Conservation (phyloP, 1,284 basidiomycete genomes). For the Papiliotrema laurentii region DNA sequence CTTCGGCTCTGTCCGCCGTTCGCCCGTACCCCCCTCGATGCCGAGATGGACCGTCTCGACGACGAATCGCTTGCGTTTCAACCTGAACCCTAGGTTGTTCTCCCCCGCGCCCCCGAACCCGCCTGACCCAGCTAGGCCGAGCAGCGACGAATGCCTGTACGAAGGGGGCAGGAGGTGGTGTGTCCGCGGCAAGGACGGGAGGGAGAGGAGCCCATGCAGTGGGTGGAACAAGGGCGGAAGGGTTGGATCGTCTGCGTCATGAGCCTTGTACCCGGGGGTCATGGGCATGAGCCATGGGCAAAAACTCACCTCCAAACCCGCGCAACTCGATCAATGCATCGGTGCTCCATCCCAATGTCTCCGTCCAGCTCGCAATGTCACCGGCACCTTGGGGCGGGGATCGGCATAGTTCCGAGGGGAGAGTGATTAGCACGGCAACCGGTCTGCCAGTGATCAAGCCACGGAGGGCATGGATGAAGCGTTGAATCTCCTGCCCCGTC, state of each 20-base stretch:
- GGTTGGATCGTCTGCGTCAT: conserved; percentile 32
- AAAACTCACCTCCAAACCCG: conserved; percentile 68
- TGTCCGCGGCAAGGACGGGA: conserved; percentile 67
- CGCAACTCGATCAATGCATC: conserved; percentile 70
- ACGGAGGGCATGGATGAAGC: conserved; percentile 65
- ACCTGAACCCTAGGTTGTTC: conserved; percentile 93
- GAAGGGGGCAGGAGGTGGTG: conserved; percentile 66
- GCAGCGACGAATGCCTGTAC: conserved; percentile 53
- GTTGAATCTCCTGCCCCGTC: conserved; percentile 58
- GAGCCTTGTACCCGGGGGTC: not conserved
- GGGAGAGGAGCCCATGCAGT: conserved; percentile 74
- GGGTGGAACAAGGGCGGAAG: conserved; percentile 63
- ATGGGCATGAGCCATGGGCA: not conserved
- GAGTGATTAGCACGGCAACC: conserved; percentile 63
- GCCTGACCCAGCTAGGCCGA: conserved; percentile 48
- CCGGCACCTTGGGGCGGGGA: conserved; percentile 47
- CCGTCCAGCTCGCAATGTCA: conserved; percentile 57
- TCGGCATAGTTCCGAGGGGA: conserved; percentile 52
- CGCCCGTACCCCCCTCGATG: conserved; percentile 83
- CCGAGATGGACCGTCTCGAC: conserved; percentile 92
- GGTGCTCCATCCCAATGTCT: conserved; percentile 71
- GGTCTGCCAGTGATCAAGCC: conserved; percentile 55
- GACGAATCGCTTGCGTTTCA: conserved; percentile 77
- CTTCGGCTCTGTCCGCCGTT: conserved; percentile 61
- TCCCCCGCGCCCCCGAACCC: conserved; percentile 58